A percentile compares a stretch with the other conserved stretches of the same genome.
These are phyloP conservation scores for Urochloa ruziziensis DNA, from an alignment of 176 grass and related monocot genomes.

Conservation along the genomic window DNA sequence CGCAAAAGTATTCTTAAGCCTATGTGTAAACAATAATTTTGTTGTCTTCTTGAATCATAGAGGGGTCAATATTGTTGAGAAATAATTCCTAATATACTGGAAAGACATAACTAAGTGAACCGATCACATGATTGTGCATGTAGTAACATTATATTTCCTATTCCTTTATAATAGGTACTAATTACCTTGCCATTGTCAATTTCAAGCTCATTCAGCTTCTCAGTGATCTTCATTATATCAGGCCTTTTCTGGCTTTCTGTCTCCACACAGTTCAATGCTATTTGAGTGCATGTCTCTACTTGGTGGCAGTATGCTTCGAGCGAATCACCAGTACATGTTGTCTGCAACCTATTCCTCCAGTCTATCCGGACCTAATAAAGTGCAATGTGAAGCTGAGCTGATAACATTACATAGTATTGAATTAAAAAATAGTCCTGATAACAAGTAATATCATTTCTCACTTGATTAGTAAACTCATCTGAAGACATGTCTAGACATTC, in stretches of 20 bases:
- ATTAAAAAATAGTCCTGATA: background rate
- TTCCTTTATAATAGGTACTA: too few relatives aligned
- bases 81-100: background rate
- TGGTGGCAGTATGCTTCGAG: background rate
- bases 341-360: background rate
- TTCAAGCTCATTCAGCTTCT: background rate
- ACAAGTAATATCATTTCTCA: background rate
- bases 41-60: background rate
- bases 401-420: background rate
- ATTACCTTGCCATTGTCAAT: background rate
- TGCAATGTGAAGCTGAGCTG: accelerated
- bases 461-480: background rate
- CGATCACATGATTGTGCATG: background rate
- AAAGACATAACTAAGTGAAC: background rate
- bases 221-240: background rate
- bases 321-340: background rate
- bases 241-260: background rate
- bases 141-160: background rate
- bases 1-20: too few relatives aligned
- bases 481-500: background rate
- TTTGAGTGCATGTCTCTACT: background rate
- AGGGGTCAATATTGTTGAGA: background rate
- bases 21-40: too few relatives aligned
- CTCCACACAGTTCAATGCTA: background rate
- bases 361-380: background rate